Evolutionary conservation across 1,284 basidiomycete species (phyloP).

Genomic region (Tylopilus orsonianus): DNA sequence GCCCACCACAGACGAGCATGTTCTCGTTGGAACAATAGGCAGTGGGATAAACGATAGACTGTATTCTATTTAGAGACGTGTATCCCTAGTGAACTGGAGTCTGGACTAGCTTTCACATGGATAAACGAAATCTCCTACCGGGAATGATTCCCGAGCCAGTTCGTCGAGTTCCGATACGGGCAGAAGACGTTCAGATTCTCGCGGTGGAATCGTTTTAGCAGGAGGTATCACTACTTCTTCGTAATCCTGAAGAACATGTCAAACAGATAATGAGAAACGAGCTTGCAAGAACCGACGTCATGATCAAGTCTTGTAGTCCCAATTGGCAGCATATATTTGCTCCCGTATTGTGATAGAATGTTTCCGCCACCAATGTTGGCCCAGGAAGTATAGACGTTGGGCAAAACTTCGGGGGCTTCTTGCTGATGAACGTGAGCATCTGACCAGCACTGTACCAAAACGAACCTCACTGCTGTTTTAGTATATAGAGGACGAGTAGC

Average conservation of each 20-base stretch:
- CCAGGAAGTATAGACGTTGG: slow-evolving; percentile 87
- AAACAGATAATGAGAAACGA: slow-evolving; percentile 1
- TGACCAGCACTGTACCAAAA: background rate
- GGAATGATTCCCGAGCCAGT: slow-evolving; percentile 85
- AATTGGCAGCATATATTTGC: slow-evolving; percentile 80
- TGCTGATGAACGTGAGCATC: slow-evolving; percentile 40
- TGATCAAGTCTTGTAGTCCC: slow-evolving; percentile 74
- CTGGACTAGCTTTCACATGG: background rate
- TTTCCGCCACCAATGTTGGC: slow-evolving; percentile 52
- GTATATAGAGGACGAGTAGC: slow-evolving; percentile 70
- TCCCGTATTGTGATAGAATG: slow-evolving; percentile 71
- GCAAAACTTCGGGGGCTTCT: slow-evolving; percentile 66
- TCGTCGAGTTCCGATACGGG: slow-evolving; percentile 75
- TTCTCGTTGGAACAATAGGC: slow-evolving; percentile 97
- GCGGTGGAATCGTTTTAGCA: slow-evolving; percentile 76
- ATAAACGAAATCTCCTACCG: slow-evolving; percentile 49
- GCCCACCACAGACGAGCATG: slow-evolving; percentile 89
- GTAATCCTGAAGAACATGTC: slow-evolving; percentile 46
- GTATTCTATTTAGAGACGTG: slow-evolving; percentile 86
- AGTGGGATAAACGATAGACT: slow-evolving; percentile 92
- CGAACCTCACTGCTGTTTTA: slow-evolving; percentile 50
- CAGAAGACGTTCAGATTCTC: slow-evolving; percentile 72
- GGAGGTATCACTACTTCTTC: slow-evolving; percentile 92
- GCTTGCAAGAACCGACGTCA: slow-evolving; percentile 47
- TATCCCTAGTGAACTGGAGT: slow-evolving; percentile 65